Evolutionary conservation across 2,329 filamentous ascomycete species (phyloP).

Genomic region (Cladobotryum mycophilum): DNA sequence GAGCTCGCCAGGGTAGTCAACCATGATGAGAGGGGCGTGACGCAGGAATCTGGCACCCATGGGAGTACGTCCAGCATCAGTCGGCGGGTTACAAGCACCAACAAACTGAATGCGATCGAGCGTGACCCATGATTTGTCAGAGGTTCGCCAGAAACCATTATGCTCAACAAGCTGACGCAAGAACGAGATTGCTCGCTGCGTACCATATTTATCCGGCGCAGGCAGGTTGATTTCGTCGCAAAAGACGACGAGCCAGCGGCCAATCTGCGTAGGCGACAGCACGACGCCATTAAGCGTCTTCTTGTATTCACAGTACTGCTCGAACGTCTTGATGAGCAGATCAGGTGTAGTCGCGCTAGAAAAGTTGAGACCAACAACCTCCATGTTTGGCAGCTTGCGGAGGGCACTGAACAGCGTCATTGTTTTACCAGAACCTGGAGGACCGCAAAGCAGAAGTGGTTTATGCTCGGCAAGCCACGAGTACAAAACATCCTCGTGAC

Average conservation of each 20-base stretch:
- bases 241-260: slow-evolving; percentile 96
- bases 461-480: slow-evolving; percentile 99
- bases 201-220: slow-evolving; percentile 94
- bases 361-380: slow-evolving; percentile 98
- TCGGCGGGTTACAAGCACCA: slow-evolving; percentile 95
- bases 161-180: slow-evolving; percentile 95
- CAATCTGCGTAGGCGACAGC: slow-evolving; percentile 92
- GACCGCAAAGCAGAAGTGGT: slow-evolving; percentile 89
- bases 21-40: slow-evolving; percentile 98
- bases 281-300: slow-evolving; percentile 96
- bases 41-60: slow-evolving; percentile 90
- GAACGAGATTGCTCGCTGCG: slow-evolving; percentile 95
- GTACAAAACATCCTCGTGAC: slow-evolving; percentile 98
- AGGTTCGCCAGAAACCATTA: slow-evolving; percentile 97
- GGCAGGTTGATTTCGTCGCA: slow-evolving; percentile 99
- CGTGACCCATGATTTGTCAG: slow-evolving; percentile 96
- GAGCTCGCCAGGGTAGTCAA: slow-evolving; percentile 94
- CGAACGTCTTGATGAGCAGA: slow-evolving; percentile 96
- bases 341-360: slow-evolving; percentile 98
- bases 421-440: slow-evolving; percentile 97
- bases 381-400: slow-evolving; percentile 96
- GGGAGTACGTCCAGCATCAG: slow-evolving; percentile 91
- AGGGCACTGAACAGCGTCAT: slow-evolving; percentile 99
- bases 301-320: slow-evolving; percentile 99
- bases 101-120: slow-evolving; percentile 98